phyloP scores from a whole-genome alignment of 805 yeast species.

The Debaryomyces tyrocola region DNA sequence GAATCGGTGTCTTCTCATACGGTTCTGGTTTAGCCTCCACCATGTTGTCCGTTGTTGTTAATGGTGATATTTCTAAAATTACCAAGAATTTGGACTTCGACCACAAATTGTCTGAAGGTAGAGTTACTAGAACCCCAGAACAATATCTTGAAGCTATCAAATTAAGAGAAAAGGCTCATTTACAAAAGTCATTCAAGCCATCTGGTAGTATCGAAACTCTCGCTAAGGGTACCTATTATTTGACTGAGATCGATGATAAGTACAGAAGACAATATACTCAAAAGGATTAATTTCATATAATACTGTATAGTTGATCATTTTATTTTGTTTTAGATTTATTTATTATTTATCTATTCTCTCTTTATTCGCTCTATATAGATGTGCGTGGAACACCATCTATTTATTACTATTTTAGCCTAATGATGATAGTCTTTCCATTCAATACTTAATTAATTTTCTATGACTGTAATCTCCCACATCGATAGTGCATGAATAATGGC shows the following conservation, averaged over 20 bases:
- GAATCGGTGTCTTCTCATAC: conserved; percentile 91
- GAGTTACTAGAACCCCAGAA: conserved; percentile 69
- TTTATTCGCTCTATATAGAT: not conserved
- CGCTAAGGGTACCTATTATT: conserved; percentile 77
- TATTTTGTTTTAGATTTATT: not conserved
- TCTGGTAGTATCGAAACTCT: conserved; percentile 73
- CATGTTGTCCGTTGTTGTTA: conserved; percentile 73
- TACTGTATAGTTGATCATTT: not conserved
- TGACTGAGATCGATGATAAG: conserved; percentile 80
- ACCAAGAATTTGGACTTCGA: conserved; percentile 66
- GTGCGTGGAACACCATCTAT: not conserved
- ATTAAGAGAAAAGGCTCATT: conserved; percentile 86
- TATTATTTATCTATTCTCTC: not conserved
- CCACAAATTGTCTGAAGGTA: conserved; percentile 58
- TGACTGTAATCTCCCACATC: too few species aligned
- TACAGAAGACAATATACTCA: conserved; percentile 80
- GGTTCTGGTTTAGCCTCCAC: conserved; percentile 98
- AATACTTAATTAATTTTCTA: not conserved
- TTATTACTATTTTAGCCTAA: not conserved
- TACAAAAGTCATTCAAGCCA: conserved; percentile 78
- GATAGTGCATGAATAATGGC: too few species aligned
- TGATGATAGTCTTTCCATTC: conserved; percentile 1
- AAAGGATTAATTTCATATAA: conserved; percentile 46
- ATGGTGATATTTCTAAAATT: conserved; percentile 76
- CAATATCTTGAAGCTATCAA: conserved; percentile 79